Conservation (phyloP, 352 stramenopile genomes). For the Phytopythium ostracodes region DNA sequence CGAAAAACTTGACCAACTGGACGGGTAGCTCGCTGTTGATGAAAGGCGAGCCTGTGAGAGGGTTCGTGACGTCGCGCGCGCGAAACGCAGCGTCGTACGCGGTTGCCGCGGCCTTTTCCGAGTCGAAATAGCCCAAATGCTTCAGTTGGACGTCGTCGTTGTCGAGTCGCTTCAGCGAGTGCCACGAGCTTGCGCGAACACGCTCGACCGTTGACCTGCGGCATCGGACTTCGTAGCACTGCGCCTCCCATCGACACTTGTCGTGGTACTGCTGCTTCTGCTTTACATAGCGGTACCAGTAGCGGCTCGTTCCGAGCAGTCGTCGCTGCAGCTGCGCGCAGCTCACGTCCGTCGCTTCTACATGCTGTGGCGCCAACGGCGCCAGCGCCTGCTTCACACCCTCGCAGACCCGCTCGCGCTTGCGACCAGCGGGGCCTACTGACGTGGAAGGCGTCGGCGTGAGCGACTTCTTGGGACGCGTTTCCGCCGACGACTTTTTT, state of each 20-base stretch:
- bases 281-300: slow-evolving; percentile 67
- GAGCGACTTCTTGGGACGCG: slow-evolving; percentile 3
- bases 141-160: slow-evolving; percentile 44
- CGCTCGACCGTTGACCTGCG: slow-evolving; percentile 34
- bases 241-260: slow-evolving; percentile 55
- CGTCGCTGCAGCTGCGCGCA: slow-evolving; percentile 53
- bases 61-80: slow-evolving; percentile 33
- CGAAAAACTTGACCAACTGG: slow-evolving; percentile 31
- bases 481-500: not conserved
- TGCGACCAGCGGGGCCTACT: slow-evolving; percentile 17
- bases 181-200: slow-evolving; percentile 23
- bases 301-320: slow-evolving; percentile 52
- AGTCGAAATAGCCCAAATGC: slow-evolving; percentile 56
- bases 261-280: slow-evolving; percentile 37
- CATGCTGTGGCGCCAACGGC: slow-evolving; percentile 9
- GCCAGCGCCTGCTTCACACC: slow-evolving; percentile 13
- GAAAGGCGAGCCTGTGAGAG: slow-evolving; percentile 23
- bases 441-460: not conserved
- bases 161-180: slow-evolving; percentile 26
- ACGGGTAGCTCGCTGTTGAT: slow-evolving; percentile 26
- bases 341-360: slow-evolving; percentile 43
- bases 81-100: slow-evolving; percentile 37
- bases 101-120: slow-evolving; percentile 36
- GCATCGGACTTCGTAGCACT: slow-evolving; percentile 46
- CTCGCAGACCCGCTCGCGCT: slow-evolving; percentile 17